Percentiles rank a stretch among this genome's conserved stretches.
phyloP scores from a whole-genome alignment of 805 yeast species.

The Barnettozyma wickerhamii region DNA sequence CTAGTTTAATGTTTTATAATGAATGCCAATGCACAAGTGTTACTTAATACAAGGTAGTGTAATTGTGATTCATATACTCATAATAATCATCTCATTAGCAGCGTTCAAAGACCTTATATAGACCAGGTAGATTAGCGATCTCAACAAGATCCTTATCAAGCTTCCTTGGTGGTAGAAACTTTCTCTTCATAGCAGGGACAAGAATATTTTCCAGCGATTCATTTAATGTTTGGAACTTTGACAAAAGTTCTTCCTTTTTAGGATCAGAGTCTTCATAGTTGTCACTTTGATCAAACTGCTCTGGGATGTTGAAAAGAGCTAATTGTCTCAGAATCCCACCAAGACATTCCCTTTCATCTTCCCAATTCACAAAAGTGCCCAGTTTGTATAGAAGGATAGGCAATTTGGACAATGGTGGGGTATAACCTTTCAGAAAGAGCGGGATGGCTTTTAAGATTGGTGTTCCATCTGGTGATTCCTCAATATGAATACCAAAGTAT shows the following conservation, averaged over 20 bases:
- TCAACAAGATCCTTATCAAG: constrained; percentile 61
- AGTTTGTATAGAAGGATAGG: constrained; percentile 63
- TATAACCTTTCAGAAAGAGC: constrained; percentile 56
- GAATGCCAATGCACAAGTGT: no score
- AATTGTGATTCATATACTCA: no score
- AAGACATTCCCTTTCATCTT: constrained; percentile 64
- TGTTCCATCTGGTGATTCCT: constrained; percentile 21
- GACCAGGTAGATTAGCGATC: constrained; percentile 86
- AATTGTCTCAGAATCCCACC: constrained; percentile 61
- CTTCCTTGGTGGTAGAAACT: constrained; percentile 58
- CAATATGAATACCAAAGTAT: constrained; percentile 59
- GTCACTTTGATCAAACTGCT: constrained; percentile 33
- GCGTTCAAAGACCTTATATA: constrained; percentile 89
- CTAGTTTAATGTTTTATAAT: not conserved
- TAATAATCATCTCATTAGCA: no score
- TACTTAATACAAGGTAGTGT: no score
- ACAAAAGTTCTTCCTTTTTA: constrained; percentile 22
- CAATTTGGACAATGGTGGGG: constrained; percentile 59
- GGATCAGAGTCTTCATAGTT: constrained; percentile 20
- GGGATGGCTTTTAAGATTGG: constrained; percentile 54
- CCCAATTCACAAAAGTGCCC: constrained; percentile 58
- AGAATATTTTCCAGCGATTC: constrained; percentile 48
- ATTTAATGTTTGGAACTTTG: constrained; percentile 29
- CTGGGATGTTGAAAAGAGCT: constrained; percentile 72
- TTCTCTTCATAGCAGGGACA: constrained; percentile 60